These are phyloP conservation scores for Angophora floribunda DNA, from an alignment of 345 rosid genomes.

Conservation along the genomic window DNA sequence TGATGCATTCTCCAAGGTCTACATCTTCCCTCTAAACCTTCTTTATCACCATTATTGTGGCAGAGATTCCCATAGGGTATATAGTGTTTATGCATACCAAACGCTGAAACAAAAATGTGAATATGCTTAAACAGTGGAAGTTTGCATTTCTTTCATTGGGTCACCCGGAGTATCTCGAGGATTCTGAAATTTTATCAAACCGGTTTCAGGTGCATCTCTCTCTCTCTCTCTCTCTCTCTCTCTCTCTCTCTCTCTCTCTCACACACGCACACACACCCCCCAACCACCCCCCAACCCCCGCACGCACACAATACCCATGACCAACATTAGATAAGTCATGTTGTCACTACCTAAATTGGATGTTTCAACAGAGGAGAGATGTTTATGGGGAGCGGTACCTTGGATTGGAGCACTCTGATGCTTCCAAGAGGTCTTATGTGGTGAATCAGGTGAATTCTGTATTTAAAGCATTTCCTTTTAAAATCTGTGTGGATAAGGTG, in stretches of 20 bases:
- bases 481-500: background rate
- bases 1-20: slow-evolving; percentile 85
- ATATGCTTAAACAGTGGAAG: slow-evolving; percentile 51
- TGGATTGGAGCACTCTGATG: slow-evolving; percentile 83
- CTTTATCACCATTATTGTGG: no score
- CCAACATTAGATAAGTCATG: no score
- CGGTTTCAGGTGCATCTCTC: slow-evolving; percentile 61
- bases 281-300: background rate
- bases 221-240: background rate
- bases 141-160: slow-evolving; percentile 85
- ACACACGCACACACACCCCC: no score
- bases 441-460: slow-evolving; percentile 52
- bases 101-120: background rate
- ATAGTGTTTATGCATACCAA: background rate
- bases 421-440: slow-evolving; percentile 68
- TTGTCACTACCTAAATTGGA: background rate
- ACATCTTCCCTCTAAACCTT: background rate
- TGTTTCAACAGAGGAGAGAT: slow-evolving; percentile 37
- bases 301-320: background rate
- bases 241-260: background rate
- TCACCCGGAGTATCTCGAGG: slow-evolving; percentile 81
- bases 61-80: background rate
- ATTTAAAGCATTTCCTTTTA: background rate
- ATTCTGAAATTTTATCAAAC: slow-evolving; percentile 55
- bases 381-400: slow-evolving; percentile 88